phyloP scores from a whole-genome alignment of 305 asterid species.

The Fraxinus floribunda region DNA sequence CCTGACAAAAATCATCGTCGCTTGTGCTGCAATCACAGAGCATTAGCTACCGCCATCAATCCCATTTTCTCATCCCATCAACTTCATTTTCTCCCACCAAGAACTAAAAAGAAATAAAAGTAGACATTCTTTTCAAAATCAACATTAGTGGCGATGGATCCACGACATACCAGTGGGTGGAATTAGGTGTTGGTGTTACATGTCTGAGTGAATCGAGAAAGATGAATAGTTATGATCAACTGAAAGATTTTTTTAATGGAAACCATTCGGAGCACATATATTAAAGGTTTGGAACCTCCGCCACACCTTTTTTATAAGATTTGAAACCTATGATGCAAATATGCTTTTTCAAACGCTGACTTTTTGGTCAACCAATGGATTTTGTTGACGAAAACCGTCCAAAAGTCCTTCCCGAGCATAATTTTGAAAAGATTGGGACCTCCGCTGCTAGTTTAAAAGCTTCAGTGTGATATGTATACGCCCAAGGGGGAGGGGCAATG shows the following conservation, averaged over 20 bases:
- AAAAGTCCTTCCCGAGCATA: not conserved
- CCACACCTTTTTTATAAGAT: too few species aligned
- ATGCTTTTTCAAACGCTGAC: not conserved
- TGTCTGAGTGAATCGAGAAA: not conserved
- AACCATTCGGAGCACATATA: not conserved
- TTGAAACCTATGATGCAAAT: not conserved
- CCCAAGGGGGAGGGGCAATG: conserved; percentile 27
- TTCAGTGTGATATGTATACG: not conserved
- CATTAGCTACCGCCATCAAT: not conserved
- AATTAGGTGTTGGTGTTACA: not conserved
- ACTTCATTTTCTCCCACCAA: not conserved
- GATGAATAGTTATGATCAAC: not conserved
- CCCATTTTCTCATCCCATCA: not conserved
- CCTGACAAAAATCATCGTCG: not conserved
- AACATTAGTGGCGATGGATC: not conserved
- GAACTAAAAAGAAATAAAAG: not conserved
- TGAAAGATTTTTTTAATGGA: not conserved
- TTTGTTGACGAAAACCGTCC: not conserved
- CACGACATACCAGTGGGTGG: not conserved
- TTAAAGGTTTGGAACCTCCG: not conserved
- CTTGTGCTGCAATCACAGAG: not conserved
- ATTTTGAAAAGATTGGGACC: not conserved
- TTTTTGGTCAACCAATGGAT: too few species aligned
- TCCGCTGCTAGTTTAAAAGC: not conserved
- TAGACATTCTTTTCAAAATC: not conserved